A percentile compares a stretch with the other conserved stretches of the same genome.
These are phyloP conservation scores for Gossypium trilobum DNA, from an alignment of 441 rosid genomes.

Conservation along the genomic window DNA sequence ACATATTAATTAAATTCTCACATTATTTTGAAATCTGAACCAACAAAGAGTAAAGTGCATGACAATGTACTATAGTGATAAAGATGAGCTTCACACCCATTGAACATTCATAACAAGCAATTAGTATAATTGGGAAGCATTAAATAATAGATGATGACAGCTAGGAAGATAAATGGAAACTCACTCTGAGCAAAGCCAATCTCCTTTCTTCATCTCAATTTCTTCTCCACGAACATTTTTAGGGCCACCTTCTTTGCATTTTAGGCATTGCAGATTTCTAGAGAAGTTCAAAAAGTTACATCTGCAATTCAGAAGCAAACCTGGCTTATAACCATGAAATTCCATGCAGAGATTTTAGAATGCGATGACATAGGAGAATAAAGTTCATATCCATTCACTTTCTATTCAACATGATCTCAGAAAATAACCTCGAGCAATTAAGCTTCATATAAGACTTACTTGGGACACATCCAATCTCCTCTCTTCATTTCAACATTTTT, in stretches of 20 bases:
- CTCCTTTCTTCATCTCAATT: constrained; percentile 64
- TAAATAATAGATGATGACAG: neutral
- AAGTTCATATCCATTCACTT: neutral
- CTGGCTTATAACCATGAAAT: neutral
- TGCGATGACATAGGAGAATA: neutral
- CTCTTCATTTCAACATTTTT: constrained; percentile 51
- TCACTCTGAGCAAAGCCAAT: constrained; percentile 70
- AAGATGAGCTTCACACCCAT: neutral
- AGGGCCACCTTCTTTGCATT: constrained; percentile 65
- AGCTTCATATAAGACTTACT: constrained; percentile 38
- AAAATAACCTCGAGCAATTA: neutral
- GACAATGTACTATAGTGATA: neutral
- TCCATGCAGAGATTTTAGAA: neutral
- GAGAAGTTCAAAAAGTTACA: constrained; percentile 69
- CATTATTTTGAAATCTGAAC: neutral
- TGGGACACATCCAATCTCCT: constrained; percentile 65
- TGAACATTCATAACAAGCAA: neutral
- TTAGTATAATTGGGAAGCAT: neutral
- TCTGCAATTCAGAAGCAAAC: constrained; percentile 32
- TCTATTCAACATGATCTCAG: neutral
- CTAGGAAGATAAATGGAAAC: constrained; percentile 20
- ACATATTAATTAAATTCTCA: neutral
- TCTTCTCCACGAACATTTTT: constrained; percentile 26
- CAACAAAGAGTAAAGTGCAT: neutral
- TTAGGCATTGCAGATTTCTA: constrained; percentile 51